Base-by-base conservation (phyloP, 2,329 filamentous ascomycete genomes). In the Metarhizium sp. region DNA sequence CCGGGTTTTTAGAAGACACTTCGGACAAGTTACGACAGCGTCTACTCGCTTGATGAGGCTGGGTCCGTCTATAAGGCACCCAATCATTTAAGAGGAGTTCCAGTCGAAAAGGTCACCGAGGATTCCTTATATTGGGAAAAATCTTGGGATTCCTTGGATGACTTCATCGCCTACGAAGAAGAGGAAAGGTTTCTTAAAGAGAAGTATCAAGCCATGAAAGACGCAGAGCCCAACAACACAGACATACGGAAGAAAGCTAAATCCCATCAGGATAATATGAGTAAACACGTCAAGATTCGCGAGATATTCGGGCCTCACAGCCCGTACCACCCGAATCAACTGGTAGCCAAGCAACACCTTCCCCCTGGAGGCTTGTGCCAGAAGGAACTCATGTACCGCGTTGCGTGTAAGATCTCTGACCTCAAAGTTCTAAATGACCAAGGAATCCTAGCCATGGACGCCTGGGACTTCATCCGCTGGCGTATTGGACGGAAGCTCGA, bases 401-500 rank as follows among this genome's bases (percentile, higher is more conserved):
- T 73, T 2, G 68, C 67, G 0, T 67, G 65, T 52, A 69, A 68
- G 34, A 55, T 73, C 4, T 63, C 64, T 0, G 69, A 71, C 16
- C 58, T 73, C 1, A 54, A 60, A 6, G 55, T 62, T 4, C 59
- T 73, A 0, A 55, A 61, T 4, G 49, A 57, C 1, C 58, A 50
- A 6, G 57, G 61, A 4, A 54, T 68, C 29, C 59, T 74, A 2
- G 29, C 38, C 0, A 74, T 74, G 71, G 65, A 70, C 7, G 67
- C 71, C 0, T 70, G 65, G 54, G 67, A 73, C 56, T 74, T 73
- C 51, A 59, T 72, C 45, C 63, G 71, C 18, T 73, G 69, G 70
- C 62, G 69, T 20, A 58, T 70, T 30, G 53, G 55, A 6, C 52
- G 55, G 7, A 62, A 63, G 34, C 53, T 63, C 3, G 38, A 56